Evolutionary conservation across 2,329 filamentous ascomycete species (phyloP).

Genomic region (Aspergillus nomiae): DNA sequence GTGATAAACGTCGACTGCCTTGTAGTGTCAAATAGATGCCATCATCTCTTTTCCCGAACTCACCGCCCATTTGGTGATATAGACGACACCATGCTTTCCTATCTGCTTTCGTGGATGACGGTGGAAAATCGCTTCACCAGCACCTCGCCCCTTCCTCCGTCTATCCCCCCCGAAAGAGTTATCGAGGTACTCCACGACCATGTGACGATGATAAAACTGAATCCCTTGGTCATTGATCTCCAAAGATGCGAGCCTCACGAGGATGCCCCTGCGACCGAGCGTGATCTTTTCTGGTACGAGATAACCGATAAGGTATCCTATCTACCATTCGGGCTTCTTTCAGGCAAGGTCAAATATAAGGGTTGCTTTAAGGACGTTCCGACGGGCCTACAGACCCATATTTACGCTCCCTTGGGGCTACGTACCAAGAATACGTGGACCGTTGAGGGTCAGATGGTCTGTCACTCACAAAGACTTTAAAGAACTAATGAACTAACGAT

Average conservation of each 20-base stretch:
- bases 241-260: neutral
- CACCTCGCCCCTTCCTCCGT: neutral
- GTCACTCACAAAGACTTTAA: neutral
- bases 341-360: neutral
- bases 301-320: neutral
- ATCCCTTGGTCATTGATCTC: neutral
- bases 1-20: neutral
- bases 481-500: neutral
- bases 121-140: neutral
- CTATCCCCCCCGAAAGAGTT: neutral
- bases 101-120: neutral
- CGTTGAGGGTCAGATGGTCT: neutral
- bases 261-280: neutral
- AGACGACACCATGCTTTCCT: neutral
- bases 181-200: neutral
- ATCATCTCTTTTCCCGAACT: neutral
- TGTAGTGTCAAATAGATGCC: neutral
- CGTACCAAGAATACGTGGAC: neutral
- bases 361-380: neutral
- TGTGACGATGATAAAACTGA: neutral
- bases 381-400: neutral
- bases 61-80: neutral
- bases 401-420: neutral
- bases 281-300: neutral
- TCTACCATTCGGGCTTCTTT: neutral